These are phyloP conservation scores for Lachnum nothofagi DNA, from an alignment of 2,329 filamentous ascomycete species.

Conservation along the genomic window DNA sequence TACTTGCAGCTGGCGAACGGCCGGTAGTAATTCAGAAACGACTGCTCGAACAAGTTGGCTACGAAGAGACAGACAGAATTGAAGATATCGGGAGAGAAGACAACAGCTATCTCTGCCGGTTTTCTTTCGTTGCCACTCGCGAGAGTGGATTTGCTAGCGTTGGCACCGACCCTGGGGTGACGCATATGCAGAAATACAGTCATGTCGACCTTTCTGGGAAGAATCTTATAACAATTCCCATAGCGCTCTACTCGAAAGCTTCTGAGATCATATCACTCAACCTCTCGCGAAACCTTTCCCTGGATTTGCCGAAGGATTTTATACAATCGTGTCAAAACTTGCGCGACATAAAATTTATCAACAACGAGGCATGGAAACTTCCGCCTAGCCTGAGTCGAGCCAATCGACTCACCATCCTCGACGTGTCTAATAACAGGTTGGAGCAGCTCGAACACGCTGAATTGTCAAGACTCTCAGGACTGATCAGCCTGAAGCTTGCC, in stretches of 20 bases:
- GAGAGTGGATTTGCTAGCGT: conserved; percentile 72
- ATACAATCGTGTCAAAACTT: conserved; percentile 88
- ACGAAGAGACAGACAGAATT: conserved; percentile 77
- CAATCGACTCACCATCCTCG: conserved; percentile 75
- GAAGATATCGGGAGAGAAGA: conserved; percentile 95
- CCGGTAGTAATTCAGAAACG: conserved; percentile 89
- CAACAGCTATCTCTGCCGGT: conserved; percentile 93
- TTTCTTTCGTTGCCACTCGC: conserved; percentile 87
- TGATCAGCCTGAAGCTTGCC: conserved; percentile 85
- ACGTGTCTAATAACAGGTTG: conserved; percentile 89
- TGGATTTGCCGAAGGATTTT: conserved; percentile 93
- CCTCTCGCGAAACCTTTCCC: conserved; percentile 81
- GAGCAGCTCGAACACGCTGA: conserved; percentile 83
- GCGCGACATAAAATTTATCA: conserved; percentile 91
- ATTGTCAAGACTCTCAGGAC: conserved; percentile 65
- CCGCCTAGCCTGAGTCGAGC: conserved; percentile 81
- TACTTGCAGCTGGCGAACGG: conserved; percentile 71
- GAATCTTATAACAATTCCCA: conserved; percentile 91
- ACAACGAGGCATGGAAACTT: conserved; percentile 83
- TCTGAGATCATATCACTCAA: conserved; percentile 92
- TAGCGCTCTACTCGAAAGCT: conserved; percentile 85
- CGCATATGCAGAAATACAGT: conserved; percentile 82
- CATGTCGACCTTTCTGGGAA: conserved; percentile 87
- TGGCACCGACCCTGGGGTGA: conserved; percentile 74
- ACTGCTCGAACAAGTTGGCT: conserved; percentile 85